Evolutionary conservation across 495 filamentous ascomycete genomes (phyloP), one percentile per base, ranked within the genome.

Genomic region (Peziza echinospora): DNA sequence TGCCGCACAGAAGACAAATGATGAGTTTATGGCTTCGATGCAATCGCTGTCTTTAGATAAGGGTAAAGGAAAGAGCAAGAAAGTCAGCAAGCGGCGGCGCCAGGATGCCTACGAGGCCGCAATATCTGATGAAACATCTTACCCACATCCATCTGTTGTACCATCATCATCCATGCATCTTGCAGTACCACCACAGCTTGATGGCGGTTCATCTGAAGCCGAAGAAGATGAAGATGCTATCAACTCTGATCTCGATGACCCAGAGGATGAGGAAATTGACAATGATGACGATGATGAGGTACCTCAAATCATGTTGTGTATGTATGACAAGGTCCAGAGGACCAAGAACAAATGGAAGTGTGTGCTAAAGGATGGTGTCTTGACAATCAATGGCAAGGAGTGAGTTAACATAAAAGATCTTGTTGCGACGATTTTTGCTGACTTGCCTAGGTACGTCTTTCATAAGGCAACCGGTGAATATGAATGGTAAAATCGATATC

Each of bases 281-380:
- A 78, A 82, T 11, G 80, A 85, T 21, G 77, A 71, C 21, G 85
- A 94, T 34, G 86, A 93, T 46, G 78, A 86, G 16, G 70, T 70
- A 4, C 65, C 63, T 49, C 79, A 91, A 50, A 82, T 89, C 62
- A 94, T 94, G 82, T 75, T 96, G 30, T 97, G 89, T 67, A 93
- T 89, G 56, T 97, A 97, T 59, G 89, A 99, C 67, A 99, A 99
- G 68, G 89, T 99, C 17, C 86, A 94, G 63, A 71, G 89, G 44
- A 91, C 94, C 49, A 99, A 99, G 77, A 99, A 94, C 63, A 99
- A 96, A 78, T 99, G 89, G 89, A 99, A 99, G 77, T 99, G 89
- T 65, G 82, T 81, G 5, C 71, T 99, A 46, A 96, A 96, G 67
- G 89, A 99, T 56, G 89, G 89, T 16, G 82, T 99, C 13, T 69